Base-by-base conservation (phyloP, 2,329 filamentous ascomycete species). In the Stagonosporopsis cucurbitacearum region DNA sequence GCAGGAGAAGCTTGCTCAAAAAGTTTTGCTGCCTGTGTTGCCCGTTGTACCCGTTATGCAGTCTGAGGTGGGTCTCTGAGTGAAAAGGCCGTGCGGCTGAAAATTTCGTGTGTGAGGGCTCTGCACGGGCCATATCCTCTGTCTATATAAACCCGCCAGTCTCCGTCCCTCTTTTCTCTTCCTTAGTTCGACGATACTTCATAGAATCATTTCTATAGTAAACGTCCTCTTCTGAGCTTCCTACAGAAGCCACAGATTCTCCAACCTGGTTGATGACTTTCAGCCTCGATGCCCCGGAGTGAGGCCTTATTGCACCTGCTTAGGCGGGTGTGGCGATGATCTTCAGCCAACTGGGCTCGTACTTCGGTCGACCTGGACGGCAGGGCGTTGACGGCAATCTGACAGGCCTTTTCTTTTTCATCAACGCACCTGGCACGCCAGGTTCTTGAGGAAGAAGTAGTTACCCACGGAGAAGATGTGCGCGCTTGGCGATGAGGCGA, bases 271-370 rank as follows among this genome's bases (percentile, higher is more conserved):
- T 91, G 91, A 96, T 95, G 91, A 96, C 78, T 63, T 71, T 66
- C 72, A 90, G 91, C 91, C 90, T 91, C 91, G 87, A 84, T 84
- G 81, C 88, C 89, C 88, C 86, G 91, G 90, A 92, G 91, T 95
- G 90, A 93, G 89, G 79, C 83, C 82, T 79, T 74, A 80, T 80
- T 83, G 75, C 79, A 57, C 79, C 79, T 82, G 77, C 84, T 88
- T 88, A 90, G 90, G 86, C 93, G 89, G 88, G 85, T 88, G 88
- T 88, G 88, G 87, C 92, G 89, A 95, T 96, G 92, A 96, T 95
- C 91, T 95, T 89, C 83, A 88, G 89, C 90, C 88, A 79, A 82
- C 82, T 76, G 65, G 68, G 80, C 83, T 88, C 84, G 85, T 87
- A 86, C 86, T 88, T 92, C 81, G 89, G 89, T 88, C 89, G 84